Conservation (phyloP, 306 rosid species). For the Medicago truncatula region DNA sequence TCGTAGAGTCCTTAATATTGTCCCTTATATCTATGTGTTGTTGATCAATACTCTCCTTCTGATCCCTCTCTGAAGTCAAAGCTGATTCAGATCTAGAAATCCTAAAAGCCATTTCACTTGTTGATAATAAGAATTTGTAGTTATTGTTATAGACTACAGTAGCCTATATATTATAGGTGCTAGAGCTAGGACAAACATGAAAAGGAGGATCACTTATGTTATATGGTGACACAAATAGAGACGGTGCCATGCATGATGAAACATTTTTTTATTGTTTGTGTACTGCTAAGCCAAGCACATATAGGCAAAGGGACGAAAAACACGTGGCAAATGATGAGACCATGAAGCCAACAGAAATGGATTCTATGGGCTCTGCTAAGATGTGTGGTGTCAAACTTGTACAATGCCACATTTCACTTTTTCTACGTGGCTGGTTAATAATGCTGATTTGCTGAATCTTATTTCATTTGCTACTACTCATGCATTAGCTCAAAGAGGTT, state of each 20-base stretch:
- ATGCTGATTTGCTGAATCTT: background rate
- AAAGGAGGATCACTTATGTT: background rate
- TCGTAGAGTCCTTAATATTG: constrained; percentile 31
- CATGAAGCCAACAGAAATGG: background rate
- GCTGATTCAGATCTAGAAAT: constrained; percentile 45
- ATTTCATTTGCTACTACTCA: background rate
- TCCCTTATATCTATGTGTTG: background rate
- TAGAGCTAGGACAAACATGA: background rate
- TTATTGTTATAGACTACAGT: background rate
- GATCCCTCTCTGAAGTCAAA: constrained; percentile 41
- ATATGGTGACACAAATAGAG: background rate
- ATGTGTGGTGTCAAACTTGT: background rate
- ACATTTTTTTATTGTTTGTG: background rate
- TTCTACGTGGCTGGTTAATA: constrained; percentile 24
- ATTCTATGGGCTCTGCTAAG: constrained; percentile 24
- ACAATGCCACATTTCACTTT: constrained; percentile 19
- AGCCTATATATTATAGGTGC: background rate
- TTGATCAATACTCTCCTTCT: constrained; percentile 34
- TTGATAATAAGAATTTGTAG: background rate
- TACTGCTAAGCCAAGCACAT: background rate
- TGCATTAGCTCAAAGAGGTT: background rate
- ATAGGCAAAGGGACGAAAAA: background rate
- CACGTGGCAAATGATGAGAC: constrained; percentile 22
- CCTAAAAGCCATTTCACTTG: constrained; percentile 45
- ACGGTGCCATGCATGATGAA: background rate